phyloP scores from a whole-genome alignment of 106 monocot genomes.

The Gastrodia elata region DNA sequence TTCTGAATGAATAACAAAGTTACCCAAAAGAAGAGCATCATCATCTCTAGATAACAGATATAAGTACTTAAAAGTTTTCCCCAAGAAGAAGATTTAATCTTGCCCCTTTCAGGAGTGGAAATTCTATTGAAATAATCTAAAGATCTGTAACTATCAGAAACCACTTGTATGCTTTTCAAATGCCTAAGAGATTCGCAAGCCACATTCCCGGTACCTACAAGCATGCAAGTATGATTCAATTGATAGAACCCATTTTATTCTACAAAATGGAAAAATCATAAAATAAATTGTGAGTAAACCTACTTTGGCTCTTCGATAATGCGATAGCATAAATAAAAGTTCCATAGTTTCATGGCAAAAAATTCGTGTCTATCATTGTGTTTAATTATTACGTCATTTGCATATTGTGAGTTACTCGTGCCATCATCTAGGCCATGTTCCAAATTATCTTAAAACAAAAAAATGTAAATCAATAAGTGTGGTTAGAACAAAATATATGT shows the following conservation, averaged over 20 bases:
- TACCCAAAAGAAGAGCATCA: constrained; percentile 63
- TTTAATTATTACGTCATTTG: constrained; percentile 81
- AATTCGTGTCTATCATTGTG: constrained; percentile 85
- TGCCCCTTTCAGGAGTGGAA: constrained; percentile 74
- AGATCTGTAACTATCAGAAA: constrained; percentile 81
- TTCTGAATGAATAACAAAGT: constrained; percentile 94
- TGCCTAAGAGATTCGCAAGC: constrained; percentile 87
- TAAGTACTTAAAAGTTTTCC: constrained; percentile 86
- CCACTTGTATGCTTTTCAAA: constrained; percentile 82
- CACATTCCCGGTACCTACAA: constrained; percentile 88
- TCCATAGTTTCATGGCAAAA: constrained; percentile 92
- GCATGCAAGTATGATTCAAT: background rate
- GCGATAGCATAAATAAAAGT: constrained; percentile 81
- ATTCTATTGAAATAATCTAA: constrained; percentile 71
- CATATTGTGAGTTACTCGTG: constrained; percentile 73
- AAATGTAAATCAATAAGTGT: too few species aligned
- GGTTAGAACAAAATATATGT: too few species aligned
- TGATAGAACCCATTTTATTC: background rate
- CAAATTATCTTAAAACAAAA: constrained; percentile 30
- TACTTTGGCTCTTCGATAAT: constrained; percentile 95
- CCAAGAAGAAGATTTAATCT: constrained; percentile 98
- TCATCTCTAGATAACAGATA: constrained; percentile 76
- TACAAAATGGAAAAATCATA: background rate
- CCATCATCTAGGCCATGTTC: too few species aligned
- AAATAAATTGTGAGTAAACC: background rate